Evolutionary conservation across 345 rosid genomes (phyloP).

Genomic region (Aquilaria malaccensis): DNA sequence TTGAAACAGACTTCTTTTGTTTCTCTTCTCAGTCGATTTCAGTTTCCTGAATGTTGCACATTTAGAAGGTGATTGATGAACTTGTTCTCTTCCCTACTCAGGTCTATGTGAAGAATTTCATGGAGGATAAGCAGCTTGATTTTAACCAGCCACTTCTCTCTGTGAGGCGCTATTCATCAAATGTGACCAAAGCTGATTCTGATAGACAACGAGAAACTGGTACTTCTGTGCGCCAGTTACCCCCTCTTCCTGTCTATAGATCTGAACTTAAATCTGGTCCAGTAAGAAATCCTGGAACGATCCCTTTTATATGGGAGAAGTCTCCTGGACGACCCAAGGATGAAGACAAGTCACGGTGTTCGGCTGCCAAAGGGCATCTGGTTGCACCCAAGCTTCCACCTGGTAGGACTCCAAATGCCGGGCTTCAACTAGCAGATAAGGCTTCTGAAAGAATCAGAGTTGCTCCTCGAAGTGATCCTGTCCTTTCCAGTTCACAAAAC

Average conservation of each 20-base stretch:
- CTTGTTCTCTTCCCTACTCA: constrained; percentile 19
- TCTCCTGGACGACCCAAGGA: constrained; percentile 77
- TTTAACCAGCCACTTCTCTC: constrained; percentile 74
- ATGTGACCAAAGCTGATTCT: constrained; percentile 26
- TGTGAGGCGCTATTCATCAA: constrained; percentile 49
- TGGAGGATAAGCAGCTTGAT: constrained; percentile 82
- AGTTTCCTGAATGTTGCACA: constrained; percentile 3
- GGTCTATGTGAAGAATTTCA: constrained; percentile 33
- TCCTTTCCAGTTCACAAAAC: constrained; percentile 11
- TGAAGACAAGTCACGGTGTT: constrained; percentile 29
- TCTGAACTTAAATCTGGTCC: constrained; percentile 93
- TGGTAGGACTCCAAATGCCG: constrained; percentile 39
- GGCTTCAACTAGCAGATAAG: constrained; percentile 20
- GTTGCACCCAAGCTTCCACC: constrained; percentile 83
- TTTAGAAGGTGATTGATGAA: constrained; percentile 9
- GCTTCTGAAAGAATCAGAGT: constrained; percentile 15
- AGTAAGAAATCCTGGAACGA: constrained; percentile 69
- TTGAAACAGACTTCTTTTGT: background rate
- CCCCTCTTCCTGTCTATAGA: constrained; percentile 56
- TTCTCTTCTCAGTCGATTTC: background rate
- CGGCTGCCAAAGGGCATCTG: constrained; percentile 23
- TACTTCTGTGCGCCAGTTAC: constrained; percentile 27
- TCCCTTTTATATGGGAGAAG: constrained; percentile 89
- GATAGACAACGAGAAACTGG: constrained; percentile 37
- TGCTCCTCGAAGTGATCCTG: constrained; percentile 8